Evolutionary conservation across 129 eudicot species (phyloP), one percentile per base, ranked within the genome.

Genomic region (Logfia minima): DNA sequence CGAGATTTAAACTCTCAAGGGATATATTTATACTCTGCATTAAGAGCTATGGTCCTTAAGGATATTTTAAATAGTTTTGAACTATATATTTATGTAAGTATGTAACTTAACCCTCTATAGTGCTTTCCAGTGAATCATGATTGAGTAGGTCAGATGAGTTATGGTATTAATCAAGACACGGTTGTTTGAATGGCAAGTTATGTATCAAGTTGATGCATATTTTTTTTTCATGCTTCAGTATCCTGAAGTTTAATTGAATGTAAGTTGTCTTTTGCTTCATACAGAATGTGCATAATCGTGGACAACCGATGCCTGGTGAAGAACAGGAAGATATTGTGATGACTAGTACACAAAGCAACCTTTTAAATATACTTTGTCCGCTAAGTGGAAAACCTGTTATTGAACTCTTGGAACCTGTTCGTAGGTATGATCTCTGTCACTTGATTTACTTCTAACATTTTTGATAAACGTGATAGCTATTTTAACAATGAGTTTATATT

Each of bases 251-350:
- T 41, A 21, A 26, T 18, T 18, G 10, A 73, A 73, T 74, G 21
- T 10, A 41, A 58, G 22, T 60, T 75, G 35, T 24, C 8, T 60
- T 65, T 72, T 67, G 35, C 85, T 66, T 66, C 76, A 71, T 80
- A 79, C 87, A 95, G 99, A 80, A 91, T 76, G 99, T 95, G 76
- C 93, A 92, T 85, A 93, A 95, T 77, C 82, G 81, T 1, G 99
- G 99, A 51, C 92, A 86, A 84, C 96, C 92, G 2, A 88, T 95
- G 99, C 97, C 99, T 37, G 99, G 96, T 75, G 99, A 95, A 77
- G 99, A 95, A 87, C 89, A 91, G 84, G 99, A 91, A 84, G 99
- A 92, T 84, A 86, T 95, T 65, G 80, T 95, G 69, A 81, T 95
- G 92, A 95, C 99, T 52, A 87, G 96, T 67, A 92, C 99, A 68